Percentiles rank a stretch among this genome's conserved stretches.
Conservation (phyloP, 2,329 filamentous ascomycete species). For the Aureobasidium sp. region DNA sequence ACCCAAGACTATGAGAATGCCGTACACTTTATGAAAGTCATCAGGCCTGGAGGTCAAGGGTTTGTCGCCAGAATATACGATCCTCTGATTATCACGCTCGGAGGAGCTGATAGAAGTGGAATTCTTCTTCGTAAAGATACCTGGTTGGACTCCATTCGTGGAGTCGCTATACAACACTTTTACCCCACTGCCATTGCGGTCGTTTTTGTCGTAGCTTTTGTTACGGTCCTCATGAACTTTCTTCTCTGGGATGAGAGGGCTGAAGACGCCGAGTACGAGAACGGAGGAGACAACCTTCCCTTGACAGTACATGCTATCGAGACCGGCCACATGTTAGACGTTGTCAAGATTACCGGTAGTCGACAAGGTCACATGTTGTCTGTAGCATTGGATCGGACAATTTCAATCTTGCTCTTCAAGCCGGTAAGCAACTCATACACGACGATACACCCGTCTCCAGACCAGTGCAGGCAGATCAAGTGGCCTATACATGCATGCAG, state of each 20-base stretch:
- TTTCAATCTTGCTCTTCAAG: constrained; percentile 4
- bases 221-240: constrained; percentile 66
- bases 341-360: constrained; percentile 56
- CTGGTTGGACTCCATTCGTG: constrained; percentile 43
- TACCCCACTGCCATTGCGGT: constrained; percentile 56
- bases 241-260: constrained; percentile 57
- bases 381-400: constrained; percentile 58
- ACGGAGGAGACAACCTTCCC: constrained; percentile 40
- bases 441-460: constrained; percentile 15
- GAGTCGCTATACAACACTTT: constrained; percentile 56
- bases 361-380: constrained; percentile 58
- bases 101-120: constrained; percentile 57
- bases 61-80: constrained; percentile 69
- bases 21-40: constrained; percentile 64
- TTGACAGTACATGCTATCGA: constrained; percentile 54
- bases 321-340: constrained; percentile 58
- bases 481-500: constrained; percentile 46
- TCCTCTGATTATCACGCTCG: constrained; percentile 63
- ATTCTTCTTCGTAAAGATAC: constrained; percentile 38
- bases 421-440: constrained; percentile 3
- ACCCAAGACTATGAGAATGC: constrained; percentile 74
- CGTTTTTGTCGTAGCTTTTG: constrained; percentile 53
- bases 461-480: constrained; percentile 16
- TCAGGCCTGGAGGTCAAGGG: constrained; percentile 62
- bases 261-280: constrained; percentile 33